Evolutionary conservation across 768 basidiomycete species (phyloP).

Genomic region (Zangia roseola): DNA sequence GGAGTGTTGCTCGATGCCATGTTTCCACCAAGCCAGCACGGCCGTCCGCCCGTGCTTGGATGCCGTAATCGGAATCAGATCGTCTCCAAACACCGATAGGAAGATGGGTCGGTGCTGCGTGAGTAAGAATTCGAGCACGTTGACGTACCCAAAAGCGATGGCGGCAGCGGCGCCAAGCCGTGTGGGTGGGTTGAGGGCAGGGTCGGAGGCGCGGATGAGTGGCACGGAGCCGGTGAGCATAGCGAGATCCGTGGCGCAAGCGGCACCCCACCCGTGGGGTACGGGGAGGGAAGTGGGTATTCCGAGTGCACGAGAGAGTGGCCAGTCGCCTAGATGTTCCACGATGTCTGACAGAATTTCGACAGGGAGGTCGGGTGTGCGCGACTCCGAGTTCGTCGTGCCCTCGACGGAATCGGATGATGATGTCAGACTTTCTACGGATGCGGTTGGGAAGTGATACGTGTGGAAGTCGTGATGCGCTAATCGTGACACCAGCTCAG

Average conservation of each 20-base stretch:
- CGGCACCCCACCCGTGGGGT: slow-evolving; percentile 70
- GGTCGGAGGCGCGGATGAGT: slow-evolving; percentile 59
- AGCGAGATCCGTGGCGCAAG: slow-evolving; percentile 66
- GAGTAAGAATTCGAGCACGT: slow-evolving; percentile 73
- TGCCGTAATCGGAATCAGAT: slow-evolving; percentile 75
- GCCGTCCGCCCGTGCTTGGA: slow-evolving; percentile 69
- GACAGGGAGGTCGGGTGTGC: slow-evolving; percentile 62
- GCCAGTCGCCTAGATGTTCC: slow-evolving; percentile 82
- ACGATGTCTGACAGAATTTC: slow-evolving; percentile 77
- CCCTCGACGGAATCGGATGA: slow-evolving; percentile 20
- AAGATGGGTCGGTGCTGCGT: slow-evolving; percentile 65
- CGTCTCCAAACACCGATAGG: slow-evolving; percentile 58
- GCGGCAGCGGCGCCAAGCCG: slow-evolving; percentile 64
- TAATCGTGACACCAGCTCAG: slow-evolving; percentile 68
- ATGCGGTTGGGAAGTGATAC: slow-evolving; percentile 52
- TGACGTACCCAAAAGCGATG: slow-evolving; percentile 72
- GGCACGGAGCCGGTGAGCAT: slow-evolving; percentile 66
- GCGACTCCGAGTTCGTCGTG: slow-evolving; percentile 25
- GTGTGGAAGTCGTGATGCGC: slow-evolving; percentile 73
- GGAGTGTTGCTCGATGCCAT: slow-evolving; percentile 57
- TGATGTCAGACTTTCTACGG: slow-evolving; percentile 30
- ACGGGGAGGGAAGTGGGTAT: slow-evolving; percentile 65
- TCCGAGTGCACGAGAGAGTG: slow-evolving; percentile 74
- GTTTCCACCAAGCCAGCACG: slow-evolving; percentile 83
- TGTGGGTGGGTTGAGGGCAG: slow-evolving; percentile 57